Base-by-base conservation (phyloP, 768 basidiomycete species). In the Mycena albidolilacea region DNA sequence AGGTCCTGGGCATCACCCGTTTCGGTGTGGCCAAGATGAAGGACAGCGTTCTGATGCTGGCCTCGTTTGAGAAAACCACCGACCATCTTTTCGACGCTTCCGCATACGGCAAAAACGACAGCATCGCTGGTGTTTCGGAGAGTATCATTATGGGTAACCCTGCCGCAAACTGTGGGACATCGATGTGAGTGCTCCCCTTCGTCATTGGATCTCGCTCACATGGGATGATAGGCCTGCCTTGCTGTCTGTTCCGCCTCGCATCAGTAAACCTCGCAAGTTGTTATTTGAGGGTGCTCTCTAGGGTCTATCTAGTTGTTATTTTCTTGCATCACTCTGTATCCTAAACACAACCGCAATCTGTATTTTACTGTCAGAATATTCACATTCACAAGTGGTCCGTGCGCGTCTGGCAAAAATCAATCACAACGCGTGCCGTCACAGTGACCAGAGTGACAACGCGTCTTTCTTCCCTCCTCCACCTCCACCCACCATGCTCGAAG, bases 1-100 rank as follows among this genome's bases (percentile, higher is more conserved):
- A 99, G 81, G 97, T 99, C 0, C 85, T 99, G 64, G 98, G 98
- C 57, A 99, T 99, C 81, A 99, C 98, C 8, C 94, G 98, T 39
- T 99, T 99, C 82, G 98, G 98, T 79, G 97, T 99, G 35, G 95
- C 97, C 9, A 98, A 98, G 85, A 99, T 99, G 96, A 99, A 99
- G 82, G 98, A 99, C 82, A 96, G 95, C 78, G 97, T 98, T 0
- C 90, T 99, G 78, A 99, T 99, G 98, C 86, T 99, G 78, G 98
- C 98, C 11, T 98, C 96, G 35, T 99, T 99, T 82, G 98, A 99
- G 84, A 99, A 99, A 86, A 99, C 98, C 17, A 99, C 98, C 15
- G 98, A 99, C 85, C 98, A 99, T 82, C 84, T 99, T 71, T 99
- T 99, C 83, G 97, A 99, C 79, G 98, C 98, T 3, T 93, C 98